phyloP scores from a whole-genome alignment of 257 asterid genomes.

The Prunella vulgaris region DNA sequence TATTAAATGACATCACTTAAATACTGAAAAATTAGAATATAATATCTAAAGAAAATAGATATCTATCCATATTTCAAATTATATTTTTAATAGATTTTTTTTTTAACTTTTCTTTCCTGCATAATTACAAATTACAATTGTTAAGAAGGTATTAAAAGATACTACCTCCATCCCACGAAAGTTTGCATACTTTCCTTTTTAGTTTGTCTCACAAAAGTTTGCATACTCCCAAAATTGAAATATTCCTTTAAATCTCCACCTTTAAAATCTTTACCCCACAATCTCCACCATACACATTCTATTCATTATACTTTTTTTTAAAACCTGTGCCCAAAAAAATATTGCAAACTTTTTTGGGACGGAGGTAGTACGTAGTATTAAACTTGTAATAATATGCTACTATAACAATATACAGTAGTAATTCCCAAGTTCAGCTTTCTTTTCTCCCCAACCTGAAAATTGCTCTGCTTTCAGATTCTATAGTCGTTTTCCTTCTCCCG shows the following conservation, averaged over 20 bases:
- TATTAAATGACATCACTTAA: neutral
- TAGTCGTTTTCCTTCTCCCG: neutral
- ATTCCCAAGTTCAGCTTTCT: slow-evolving; percentile 3
- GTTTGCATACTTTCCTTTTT: no score
- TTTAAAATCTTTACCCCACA: no score
- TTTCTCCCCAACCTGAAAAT: slow-evolving; percentile 4
- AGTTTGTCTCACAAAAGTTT: no score
- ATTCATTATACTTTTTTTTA: no score
- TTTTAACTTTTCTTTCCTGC: slow-evolving; percentile 27
- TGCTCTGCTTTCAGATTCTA: slow-evolving; percentile 16
- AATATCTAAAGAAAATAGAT: neutral
- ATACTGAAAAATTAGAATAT: neutral
- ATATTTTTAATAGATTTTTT: neutral
- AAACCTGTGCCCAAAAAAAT: no score
- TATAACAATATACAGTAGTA: slow-evolving; percentile 31
- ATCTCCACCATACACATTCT: no score
- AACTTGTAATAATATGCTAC: slow-evolving; percentile 26
- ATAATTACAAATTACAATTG: slow-evolving; percentile 21
- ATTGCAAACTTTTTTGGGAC: no score
- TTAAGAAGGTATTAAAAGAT: slow-evolving; percentile 31
- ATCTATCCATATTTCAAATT: neutral
- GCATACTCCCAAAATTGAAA: no score
- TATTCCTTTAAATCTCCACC: no score
- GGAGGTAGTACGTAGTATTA: no score
- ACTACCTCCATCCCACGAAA: no score